Conservation (phyloP, 805 yeast species). For the Candida qinlingensis region DNA sequence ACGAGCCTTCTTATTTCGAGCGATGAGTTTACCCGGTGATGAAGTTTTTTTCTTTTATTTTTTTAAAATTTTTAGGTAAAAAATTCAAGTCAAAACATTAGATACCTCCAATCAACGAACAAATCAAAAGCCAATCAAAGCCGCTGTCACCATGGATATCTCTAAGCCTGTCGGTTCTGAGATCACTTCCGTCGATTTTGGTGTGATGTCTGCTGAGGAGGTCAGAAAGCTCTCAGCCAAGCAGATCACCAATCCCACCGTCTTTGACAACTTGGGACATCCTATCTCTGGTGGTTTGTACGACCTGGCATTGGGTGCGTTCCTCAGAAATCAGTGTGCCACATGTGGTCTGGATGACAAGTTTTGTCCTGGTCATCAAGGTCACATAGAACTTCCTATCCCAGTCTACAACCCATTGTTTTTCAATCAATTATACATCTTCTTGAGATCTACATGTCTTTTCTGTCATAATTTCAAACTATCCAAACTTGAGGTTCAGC, state of each 20-base stretch:
- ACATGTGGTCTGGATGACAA: constrained; percentile 95
- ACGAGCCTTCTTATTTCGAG: background rate
- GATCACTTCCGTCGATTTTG: constrained; percentile 87
- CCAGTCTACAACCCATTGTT: constrained; percentile 95
- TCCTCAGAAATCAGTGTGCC: constrained; percentile 75
- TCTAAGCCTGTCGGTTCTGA: constrained; percentile 95
- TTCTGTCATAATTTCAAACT: constrained; percentile 86
- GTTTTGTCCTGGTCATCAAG: constrained; percentile 97
- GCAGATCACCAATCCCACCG: constrained; percentile 92
- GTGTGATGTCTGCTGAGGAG: constrained; percentile 76
- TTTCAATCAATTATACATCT: constrained; percentile 83
- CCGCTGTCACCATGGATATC: constrained; percentile 69
- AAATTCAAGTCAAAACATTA: background rate
- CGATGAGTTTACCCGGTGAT: constrained; percentile 16
- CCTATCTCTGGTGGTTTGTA: constrained; percentile 92
- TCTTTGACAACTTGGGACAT: constrained; percentile 94
- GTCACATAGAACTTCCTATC: constrained; percentile 94
- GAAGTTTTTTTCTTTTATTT: constrained; percentile 2
- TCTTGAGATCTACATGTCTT: constrained; percentile 79
- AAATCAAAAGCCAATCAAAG: background rate
- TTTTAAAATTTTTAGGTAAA: constrained; percentile 5
- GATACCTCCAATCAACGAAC: background rate
- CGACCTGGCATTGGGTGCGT: constrained; percentile 94
- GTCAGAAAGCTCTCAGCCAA: constrained; percentile 85
- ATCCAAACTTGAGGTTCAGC: constrained; percentile 63